Evolutionary conservation across 371 early-diverging fungal genomes (phyloP), one percentile per base, ranked within the genome.

Genomic region (Apophysomyces sp.): DNA sequence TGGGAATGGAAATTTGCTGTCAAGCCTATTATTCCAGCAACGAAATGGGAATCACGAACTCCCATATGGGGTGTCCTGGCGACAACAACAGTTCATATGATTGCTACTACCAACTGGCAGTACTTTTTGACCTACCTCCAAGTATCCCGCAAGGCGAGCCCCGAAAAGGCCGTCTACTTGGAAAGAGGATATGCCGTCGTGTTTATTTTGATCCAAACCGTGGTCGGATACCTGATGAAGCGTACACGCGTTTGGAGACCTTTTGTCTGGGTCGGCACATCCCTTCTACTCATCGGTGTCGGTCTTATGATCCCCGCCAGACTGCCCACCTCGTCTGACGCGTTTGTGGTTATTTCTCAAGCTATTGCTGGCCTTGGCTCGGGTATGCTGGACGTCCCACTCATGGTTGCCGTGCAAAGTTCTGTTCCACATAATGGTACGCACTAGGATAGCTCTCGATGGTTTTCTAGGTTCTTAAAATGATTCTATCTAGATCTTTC

Each of bases 231-330:
- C 28, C 40, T 76, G 28, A 76, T 80, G 71, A 72, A 65, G 40
- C 65, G 66, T 0, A 69, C 71, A 30, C 82, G 82, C 13, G 74
- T 84, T 1, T 73, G 68, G 61, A 58, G 69, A 44, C 63, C 75
- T 55, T 61, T 90, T 41, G 66, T 72, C 0, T 71, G 90, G 89
- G 71, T 82, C 41, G 90, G 69, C 3, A 67, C 92, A 2, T 89
- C 88, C 5, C 51, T 89, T 4, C 24, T 89, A 32, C 63, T 80
- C 2, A 28, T 72, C 2, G 75, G 75, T 56, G 63, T 73, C 28
- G 74, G 73, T 30, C 61, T 76, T 11, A 80, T 77, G 75, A 77
- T 80, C 28, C 77, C 77, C 40, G 71, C 80, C 39, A 75, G 80
- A 55, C 52, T 58, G 13, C 74, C 74, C 16, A 39, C 55, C 4